A percentile compares a stretch with the other conserved stretches of the same genome.
phyloP scores from a whole-genome alignment of 176 grass and related monocot species.

The Hyparrhenia diplandra region DNA sequence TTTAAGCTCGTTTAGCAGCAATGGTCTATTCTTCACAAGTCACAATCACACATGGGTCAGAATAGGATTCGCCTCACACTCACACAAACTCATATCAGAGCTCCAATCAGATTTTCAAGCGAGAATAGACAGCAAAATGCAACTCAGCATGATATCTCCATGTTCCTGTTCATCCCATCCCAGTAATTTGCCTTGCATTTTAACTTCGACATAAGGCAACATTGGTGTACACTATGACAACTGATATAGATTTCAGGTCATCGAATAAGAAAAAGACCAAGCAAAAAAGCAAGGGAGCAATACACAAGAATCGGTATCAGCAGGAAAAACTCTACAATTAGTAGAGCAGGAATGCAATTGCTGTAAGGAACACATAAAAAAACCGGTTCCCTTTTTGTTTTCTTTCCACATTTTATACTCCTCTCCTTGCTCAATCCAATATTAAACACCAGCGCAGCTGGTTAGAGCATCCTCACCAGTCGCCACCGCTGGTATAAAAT shows the following conservation, averaged over 20 bases:
- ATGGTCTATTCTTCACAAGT: neutral
- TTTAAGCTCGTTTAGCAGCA: too few species aligned
- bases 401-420: constrained; percentile 23
- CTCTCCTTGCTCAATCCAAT: constrained; percentile 3
- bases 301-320: neutral
- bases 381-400: constrained; percentile 52
- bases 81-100: neutral
- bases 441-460: neutral
- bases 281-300: neutral
- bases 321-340: neutral
- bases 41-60: neutral
- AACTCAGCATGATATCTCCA: neutral
- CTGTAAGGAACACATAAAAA: constrained; percentile 55
- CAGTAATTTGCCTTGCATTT: neutral
- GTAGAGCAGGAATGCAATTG: constrained; percentile 29
- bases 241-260: neutral
- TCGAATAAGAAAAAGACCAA: neutral
- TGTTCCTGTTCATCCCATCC: neutral
- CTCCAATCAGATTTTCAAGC: neutral
- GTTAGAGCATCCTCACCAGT: constrained; percentile 25
- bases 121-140: neutral
- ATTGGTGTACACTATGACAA: neutral
- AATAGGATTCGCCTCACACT: neutral
- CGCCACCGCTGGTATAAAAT: constrained; percentile 13
- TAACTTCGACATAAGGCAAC: neutral